Conservation (phyloP, 208 protist genomes). For the Acanthamoeba castellanii region DNA sequence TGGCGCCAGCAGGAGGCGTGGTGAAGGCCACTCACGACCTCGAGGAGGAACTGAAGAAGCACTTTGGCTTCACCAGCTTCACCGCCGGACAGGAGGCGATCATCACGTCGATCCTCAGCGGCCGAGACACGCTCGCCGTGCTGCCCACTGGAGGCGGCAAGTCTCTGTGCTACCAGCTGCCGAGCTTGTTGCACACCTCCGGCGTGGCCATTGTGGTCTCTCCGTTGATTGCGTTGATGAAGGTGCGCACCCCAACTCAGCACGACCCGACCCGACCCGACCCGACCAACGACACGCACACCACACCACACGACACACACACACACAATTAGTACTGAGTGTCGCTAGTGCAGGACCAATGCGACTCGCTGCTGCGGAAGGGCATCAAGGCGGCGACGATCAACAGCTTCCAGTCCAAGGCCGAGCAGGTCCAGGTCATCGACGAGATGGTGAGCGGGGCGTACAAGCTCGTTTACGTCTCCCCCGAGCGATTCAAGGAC, state of each 20-base stretch:
- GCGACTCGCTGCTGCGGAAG: conserved; percentile 33
- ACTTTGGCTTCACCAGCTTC: conserved; percentile 64
- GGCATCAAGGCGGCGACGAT: conserved; percentile 46
- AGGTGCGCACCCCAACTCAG: background rate
- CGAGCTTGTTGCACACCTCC: background rate
- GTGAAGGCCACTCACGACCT: background rate
- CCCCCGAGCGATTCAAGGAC: conserved; percentile 55
- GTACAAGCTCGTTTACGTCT: conserved; percentile 67
- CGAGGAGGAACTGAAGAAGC: conserved; percentile 50
- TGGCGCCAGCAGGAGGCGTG: background rate
- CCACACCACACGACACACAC: background rate
- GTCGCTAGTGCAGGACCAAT: conserved; percentile 1
- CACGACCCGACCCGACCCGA: too few species aligned
- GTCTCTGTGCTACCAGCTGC: conserved; percentile 63
- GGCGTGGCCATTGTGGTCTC: conserved; percentile 17
- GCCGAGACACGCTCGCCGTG: conserved; percentile 3
- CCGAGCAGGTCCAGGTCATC: background rate
- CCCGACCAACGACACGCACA: background rate
- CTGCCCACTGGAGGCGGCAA: conserved; percentile 42
- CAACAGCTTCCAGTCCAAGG: conserved; percentile 36
- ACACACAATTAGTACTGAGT: background rate
- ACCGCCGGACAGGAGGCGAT: conserved; percentile 33
- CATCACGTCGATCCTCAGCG: conserved; percentile 43
- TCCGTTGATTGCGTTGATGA: conserved; percentile 58
- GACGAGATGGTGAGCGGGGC: conserved; percentile 12